Conservation (phyloP, 129 eudicot genomes). For the Ambrosia trifida region DNA sequence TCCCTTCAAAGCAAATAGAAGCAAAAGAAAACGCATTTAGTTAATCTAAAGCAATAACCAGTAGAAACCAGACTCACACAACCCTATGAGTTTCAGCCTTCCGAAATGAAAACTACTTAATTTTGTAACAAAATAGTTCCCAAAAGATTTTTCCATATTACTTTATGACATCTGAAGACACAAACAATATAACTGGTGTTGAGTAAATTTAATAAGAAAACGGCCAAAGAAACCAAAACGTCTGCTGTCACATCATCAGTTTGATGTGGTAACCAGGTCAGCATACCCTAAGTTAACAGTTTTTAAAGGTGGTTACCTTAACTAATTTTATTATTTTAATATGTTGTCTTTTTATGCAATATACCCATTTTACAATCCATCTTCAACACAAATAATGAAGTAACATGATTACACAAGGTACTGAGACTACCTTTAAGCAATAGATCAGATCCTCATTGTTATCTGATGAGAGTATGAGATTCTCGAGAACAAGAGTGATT, state of each 20-base stretch:
- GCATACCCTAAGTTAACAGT: neutral
- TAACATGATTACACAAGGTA: conserved; percentile 11
- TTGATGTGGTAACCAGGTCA: neutral
- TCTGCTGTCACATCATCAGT: neutral
- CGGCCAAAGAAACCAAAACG: neutral
- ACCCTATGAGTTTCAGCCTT: neutral
- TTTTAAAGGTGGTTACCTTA: neutral
- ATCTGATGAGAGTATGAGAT: conserved; percentile 82
- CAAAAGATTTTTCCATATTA: conserved; percentile 4
- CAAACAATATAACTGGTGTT: neutral
- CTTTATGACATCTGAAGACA: conserved; percentile 8
- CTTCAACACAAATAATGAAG: conserved; percentile 13
- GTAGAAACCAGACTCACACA: neutral
- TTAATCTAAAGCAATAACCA: conserved; percentile 5
- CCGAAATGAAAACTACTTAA: neutral
- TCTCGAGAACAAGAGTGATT: conserved; percentile 85
- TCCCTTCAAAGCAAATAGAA: conserved; percentile 50
- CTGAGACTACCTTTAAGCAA: conserved; percentile 79
- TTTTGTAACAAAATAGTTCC: conserved; percentile 10
- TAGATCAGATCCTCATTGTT: conserved; percentile 91
- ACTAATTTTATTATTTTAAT: neutral
- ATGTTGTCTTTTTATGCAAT: conserved; percentile 1
- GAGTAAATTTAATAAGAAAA: neutral
- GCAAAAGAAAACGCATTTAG: neutral
- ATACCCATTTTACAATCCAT: conserved; percentile 2